Evolutionary conservation across 495 filamentous ascomycete species (phyloP).

Genomic region (Xylaria telfairii): DNA sequence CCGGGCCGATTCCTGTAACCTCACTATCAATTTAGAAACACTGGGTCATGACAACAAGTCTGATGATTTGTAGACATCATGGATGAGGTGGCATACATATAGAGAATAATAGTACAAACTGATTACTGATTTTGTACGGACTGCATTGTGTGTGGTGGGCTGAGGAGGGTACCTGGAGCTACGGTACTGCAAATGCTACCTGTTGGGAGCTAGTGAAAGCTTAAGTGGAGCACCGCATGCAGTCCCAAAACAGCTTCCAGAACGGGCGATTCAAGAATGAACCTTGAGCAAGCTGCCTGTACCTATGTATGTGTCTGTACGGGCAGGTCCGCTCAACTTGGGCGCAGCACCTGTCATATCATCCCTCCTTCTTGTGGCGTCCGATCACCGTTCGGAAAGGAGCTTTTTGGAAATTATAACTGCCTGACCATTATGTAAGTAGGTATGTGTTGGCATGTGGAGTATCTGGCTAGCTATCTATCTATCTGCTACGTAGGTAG

Average conservation of each 20-base stretch:
- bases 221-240: background rate
- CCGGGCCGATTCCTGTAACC: background rate
- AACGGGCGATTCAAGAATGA: background rate
- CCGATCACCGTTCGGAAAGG: background rate
- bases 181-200: no score
- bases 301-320: no score
- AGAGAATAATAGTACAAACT: no score
- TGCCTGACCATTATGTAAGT: background rate
- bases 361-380: background rate
- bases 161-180: no score
- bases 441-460: background rate
- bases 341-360: background rate
- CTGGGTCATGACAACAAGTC: background rate
- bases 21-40: background rate
- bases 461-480: no score
- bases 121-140: no score
- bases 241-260: slow-evolving; percentile 6
- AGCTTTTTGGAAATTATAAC: background rate
- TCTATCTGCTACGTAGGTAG: no score
- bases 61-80: background rate
- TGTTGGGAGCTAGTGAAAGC: slow-evolving; percentile 5
- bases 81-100: no score
- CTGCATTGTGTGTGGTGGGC: no score
- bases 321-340: background rate
- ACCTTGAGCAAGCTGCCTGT: background rate